These are phyloP conservation scores for Lactarius sp. DNA, from an alignment of 768 basidiomycete species.

Conservation along the genomic window DNA sequence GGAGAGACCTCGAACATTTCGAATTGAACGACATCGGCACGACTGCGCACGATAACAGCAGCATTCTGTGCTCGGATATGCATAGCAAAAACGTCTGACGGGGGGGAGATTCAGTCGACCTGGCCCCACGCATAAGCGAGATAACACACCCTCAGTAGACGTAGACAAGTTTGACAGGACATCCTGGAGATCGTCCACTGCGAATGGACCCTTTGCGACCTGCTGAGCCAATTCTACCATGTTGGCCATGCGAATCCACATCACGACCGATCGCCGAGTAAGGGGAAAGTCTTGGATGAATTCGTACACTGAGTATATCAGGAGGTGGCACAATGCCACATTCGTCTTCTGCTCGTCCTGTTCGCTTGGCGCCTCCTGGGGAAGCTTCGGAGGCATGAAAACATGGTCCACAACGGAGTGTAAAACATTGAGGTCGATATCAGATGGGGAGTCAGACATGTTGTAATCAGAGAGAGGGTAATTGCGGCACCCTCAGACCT, in stretches of 20 bases:
- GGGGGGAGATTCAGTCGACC: neutral
- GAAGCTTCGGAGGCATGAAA: conserved; percentile 17
- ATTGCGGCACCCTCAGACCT: too few relatives aligned
- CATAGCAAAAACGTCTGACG: conserved; percentile 9
- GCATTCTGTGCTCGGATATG: conserved; percentile 15
- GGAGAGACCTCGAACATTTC: conserved; percentile 45
- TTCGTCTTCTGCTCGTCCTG: neutral
- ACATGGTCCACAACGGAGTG: conserved; percentile 3
- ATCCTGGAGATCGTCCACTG: neutral
- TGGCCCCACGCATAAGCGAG: neutral
- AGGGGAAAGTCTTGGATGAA: neutral
- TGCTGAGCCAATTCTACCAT: neutral
- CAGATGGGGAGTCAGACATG: neutral
- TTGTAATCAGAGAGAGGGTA: too few relatives aligned
- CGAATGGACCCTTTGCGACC: neutral
- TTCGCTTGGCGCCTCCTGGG: conserved; percentile 1
- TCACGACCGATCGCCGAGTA: neutral
- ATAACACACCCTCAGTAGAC: neutral
- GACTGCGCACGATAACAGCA: conserved; percentile 1
- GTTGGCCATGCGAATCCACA: conserved; percentile 4
- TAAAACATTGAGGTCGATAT: too few relatives aligned
- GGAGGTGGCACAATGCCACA: conserved; percentile 3
- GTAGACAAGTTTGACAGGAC: neutral
- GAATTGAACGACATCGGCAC: conserved; percentile 4
- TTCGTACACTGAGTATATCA: neutral